Evolutionary conservation across 2,329 filamentous ascomycete species (phyloP), one percentile per base, ranked within the genome.

Genomic region (Xylariaceae sp.): DNA sequence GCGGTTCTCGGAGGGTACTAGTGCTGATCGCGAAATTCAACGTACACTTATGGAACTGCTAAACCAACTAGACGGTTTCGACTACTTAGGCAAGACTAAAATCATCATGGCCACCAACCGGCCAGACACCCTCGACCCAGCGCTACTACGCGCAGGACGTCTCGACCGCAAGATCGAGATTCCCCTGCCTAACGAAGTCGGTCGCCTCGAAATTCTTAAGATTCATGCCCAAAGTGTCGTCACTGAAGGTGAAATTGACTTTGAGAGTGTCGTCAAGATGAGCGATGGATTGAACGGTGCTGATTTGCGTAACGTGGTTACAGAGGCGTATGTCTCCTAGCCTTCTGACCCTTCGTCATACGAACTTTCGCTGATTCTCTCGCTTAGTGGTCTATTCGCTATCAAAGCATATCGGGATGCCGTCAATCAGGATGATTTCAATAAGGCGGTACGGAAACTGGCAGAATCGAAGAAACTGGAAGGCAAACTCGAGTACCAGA

Each of bases 71-170:
- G 95, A 99, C 74, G 95, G 96, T 66, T 99, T 99, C 80, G 95
- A 99, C 79, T 99, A 99, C 79, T 84, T 99, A 33, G 95, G 96
- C 68, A 97, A 99, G 83, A 99, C 95, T 53, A 99, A 99, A 82
- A 99, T 99, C 74, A 99, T 99, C 80, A 99, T 99, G 96, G 95
- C 93, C 33, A 98, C 95, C 58, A 99, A 99, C 82, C 85, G 95
- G 78, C 95, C 94, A 12, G 94, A 98, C 75, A 98, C 94, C 1
- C 86, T 99, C 45, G 94, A 99, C 72, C 94, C 94, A 29, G 94
- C 94, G 1, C 81, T 99, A 69, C 83, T 99, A 53, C 88, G 94
- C 79, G 94, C 94, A 39, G 94, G 94, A 69, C 90, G 95, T 75
- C 82, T 99, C 68, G 96, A 99, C 76, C 86, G 95, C 67, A 99